These are phyloP conservation scores for Xylaria arbuscula DNA, from an alignment of 2,329 filamentous ascomycete species.

Conservation along the genomic window DNA sequence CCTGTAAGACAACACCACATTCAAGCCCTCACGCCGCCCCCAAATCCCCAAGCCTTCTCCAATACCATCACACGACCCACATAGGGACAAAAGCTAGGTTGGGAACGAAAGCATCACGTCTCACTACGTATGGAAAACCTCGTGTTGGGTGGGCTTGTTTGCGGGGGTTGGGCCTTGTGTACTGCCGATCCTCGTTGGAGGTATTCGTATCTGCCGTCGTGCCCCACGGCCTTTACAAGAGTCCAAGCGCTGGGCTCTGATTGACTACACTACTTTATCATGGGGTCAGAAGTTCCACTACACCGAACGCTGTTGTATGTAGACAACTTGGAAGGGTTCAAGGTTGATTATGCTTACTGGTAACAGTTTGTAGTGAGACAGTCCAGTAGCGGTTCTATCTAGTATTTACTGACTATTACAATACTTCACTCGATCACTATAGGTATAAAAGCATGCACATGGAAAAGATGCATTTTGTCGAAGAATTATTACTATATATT, in stretches of 20 bases:
- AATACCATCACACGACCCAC: constrained; percentile 6
- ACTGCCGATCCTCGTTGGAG: constrained; percentile 36
- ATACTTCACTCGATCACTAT: neutral
- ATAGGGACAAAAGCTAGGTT: constrained; percentile 11
- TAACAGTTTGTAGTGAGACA: neutral
- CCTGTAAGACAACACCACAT: constrained; percentile 13
- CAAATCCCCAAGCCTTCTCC: neutral
- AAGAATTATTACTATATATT: constrained; percentile 38
- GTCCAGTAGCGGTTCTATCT: neutral
- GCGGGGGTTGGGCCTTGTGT: constrained; percentile 28
- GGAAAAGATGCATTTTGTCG: neutral
- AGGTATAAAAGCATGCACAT: neutral
- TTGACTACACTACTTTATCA: constrained; percentile 15
- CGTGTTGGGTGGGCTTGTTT: constrained; percentile 30
- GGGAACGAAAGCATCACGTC: constrained; percentile 16
- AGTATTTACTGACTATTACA: neutral
- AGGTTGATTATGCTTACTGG: neutral
- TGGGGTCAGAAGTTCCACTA: constrained; percentile 25
- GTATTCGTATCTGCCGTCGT: constrained; percentile 35
- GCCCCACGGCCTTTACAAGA: constrained; percentile 19
- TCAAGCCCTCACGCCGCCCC: constrained; percentile 4
- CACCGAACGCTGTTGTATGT: neutral
- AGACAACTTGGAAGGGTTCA: neutral
- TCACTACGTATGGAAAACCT: constrained; percentile 26
- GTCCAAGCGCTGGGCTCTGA: constrained; percentile 27